Evolutionary conservation across 176 grass and related monocot species (phyloP), one percentile per base, ranked within the genome.

Genomic region (Carex pumila): DNA sequence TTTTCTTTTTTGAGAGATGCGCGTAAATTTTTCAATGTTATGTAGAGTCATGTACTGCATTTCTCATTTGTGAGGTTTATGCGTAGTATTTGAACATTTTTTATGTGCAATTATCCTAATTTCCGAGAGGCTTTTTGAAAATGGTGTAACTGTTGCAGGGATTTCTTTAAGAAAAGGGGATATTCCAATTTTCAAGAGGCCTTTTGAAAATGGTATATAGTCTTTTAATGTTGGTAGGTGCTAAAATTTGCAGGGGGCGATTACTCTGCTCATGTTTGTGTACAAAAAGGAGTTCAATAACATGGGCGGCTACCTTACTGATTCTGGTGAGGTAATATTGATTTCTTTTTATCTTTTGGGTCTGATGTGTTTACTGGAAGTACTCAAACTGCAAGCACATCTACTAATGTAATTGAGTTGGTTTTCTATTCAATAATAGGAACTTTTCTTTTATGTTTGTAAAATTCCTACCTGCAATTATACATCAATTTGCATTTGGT

Each of bases 271-370:
- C 55, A 98, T 98, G 96, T 89, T 53, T 89, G 84, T 98, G 60
- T 98, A 98, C 85, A 95, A 85, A 87, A 83, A 52, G 36, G 96
- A 98, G 81, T 98, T 98, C 83, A 85, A 30, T 80, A 68, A 86
- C 60, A 98, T 98, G 91, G 96, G 96, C 39, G 93, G 96, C 73
- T 98, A 98, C 80, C 91, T 98, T 69, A 95, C 96, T 62, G 96
- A 98, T 87, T 64, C 85, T 11, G 92, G 96, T 29, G 93, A 95
- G 92, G 96, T 98, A 92, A 87, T 85, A 88, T 69, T 39, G 12
- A 54, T 69, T 90, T 64, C 72, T 76, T n/a, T 83, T 61, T 82
- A 50, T 58, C 18, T 71, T 90, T 54, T 10, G 30, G 57, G 3
- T 37, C 72, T 56, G 55, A 78, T 63, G n/a, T 54, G 89, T 94